A percentile compares a stretch with the other conserved stretches of the same genome.
Evolutionary conservation across 352 stramenopile genomes (phyloP).

Genomic region (Phytopythium aichiense): DNA sequence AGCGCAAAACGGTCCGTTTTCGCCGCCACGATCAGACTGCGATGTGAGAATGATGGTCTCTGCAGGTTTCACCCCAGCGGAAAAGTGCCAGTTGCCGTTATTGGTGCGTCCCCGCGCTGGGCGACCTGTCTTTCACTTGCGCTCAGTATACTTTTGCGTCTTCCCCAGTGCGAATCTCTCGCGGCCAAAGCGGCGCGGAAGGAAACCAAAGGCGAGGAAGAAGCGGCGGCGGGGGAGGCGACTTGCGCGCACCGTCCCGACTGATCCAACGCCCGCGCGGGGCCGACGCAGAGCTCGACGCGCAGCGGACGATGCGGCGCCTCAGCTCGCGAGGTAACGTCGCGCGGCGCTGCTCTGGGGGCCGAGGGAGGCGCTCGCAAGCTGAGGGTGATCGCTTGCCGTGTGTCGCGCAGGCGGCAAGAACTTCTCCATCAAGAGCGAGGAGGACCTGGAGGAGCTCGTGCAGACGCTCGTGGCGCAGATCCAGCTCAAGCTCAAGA

Average conservation of each 20-base stretch:
- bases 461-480: conserved; percentile 81
- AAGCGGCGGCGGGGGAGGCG: background rate
- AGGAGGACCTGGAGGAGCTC: conserved; percentile 82
- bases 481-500: conserved; percentile 86
- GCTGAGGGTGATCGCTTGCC: background rate
- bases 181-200: background rate
- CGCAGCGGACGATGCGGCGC: conserved; percentile 31
- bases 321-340: conserved; percentile 47
- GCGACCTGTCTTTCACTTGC: background rate
- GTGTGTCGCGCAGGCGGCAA: conserved; percentile 25
- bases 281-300: background rate
- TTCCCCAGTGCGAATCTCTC: background rate
- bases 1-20: background rate
- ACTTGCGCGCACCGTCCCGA: background rate
- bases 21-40: background rate
- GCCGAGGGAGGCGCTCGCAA: background rate
- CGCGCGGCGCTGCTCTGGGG: background rate
- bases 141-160: background rate
- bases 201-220: background rate
- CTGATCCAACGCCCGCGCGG: background rate
- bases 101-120: background rate
- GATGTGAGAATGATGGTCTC: background rate
- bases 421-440: conserved; percentile 77
- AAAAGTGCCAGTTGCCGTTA: conserved; percentile 2
- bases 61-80: background rate